Base-by-base conservation (phyloP, 2,329 filamentous ascomycete species). In the Taxawa tesnikishii region DNA sequence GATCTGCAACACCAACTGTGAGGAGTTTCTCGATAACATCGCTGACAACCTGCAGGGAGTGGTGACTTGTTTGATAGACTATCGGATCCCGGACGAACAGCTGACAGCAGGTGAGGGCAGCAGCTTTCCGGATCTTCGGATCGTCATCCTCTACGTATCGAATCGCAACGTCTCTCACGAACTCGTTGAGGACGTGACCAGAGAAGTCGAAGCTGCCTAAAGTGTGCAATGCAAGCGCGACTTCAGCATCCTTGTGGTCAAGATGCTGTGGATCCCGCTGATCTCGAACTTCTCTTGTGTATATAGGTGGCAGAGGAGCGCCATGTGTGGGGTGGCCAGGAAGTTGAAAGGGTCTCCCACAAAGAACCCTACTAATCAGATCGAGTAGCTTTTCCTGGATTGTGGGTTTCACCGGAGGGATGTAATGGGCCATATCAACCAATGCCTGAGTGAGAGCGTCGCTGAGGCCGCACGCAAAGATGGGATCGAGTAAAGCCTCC, bases 351-450 rank as follows among this genome's bases (percentile, higher is more conserved):
- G 85, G 82, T 43, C 90, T 81, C 3, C 88, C 85, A 40, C 87
- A 93, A 2, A 98, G 71, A 3, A 96, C 88, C 41, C 88, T 75
- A 55, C 90, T 96, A 24, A 98, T 70, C 71, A 98, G 87, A 50
- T 98, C 85, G 9, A 98, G 70, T 15, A 98, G 64, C 45, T 90
- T 79, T 49, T 94, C 88, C 51, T 98, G 90, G 25, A 98, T 96
- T 5, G 76, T 87, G 2, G 81, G 72, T 51, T 93, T 90, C 36
- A 94, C 84, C 0, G 92, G 85, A 1, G 88, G 90, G 28, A 98
- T 94, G 52, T 98, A 96, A 51, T 96, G 93, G 16, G 90, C 90
- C 83, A 98, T 94, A 50, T 98, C 92, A 14, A 96, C 87, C 33
- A 98, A 66, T 3, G 92, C 92, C 53, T 96, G 87, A 0, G 88